phyloP scores from a whole-genome alignment of 768 basidiomycete genomes.

The Neoboletus magnificus region DNA sequence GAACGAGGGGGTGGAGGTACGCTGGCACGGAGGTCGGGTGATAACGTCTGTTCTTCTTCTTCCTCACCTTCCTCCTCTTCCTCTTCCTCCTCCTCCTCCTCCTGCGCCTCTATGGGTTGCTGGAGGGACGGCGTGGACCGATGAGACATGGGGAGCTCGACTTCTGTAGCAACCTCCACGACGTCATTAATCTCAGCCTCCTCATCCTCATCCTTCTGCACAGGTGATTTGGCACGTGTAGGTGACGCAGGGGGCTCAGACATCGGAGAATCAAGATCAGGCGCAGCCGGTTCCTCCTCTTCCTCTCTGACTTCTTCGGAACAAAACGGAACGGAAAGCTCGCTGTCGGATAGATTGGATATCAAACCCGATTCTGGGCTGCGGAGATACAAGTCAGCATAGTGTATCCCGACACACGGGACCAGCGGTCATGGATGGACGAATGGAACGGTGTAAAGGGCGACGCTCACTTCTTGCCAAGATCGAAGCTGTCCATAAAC shows the following conservation, averaged over 20 bases:
- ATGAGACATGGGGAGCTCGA: constrained; percentile 12
- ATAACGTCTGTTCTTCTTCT: constrained; percentile 6
- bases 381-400: constrained; percentile 6
- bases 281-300: constrained; percentile 8
- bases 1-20: constrained; percentile 12
- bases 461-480: constrained; percentile 46
- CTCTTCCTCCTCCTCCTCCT: constrained; percentile 18
- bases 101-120: constrained; percentile 4
- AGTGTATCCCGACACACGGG: neutral
- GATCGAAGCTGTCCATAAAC: constrained; percentile 58
- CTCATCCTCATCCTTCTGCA: constrained; percentile 24
- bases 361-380: constrained; percentile 45
- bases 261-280: constrained; percentile 32
- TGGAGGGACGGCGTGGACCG: constrained; percentile 17
- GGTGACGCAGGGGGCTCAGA: constrained; percentile 33
- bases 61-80: constrained; percentile 13
- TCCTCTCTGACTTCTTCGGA: constrained; percentile 8
- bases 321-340: constrained; percentile 25
- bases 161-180: constrained; percentile 7
- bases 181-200: constrained; percentile 21
- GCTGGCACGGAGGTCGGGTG: neutral
- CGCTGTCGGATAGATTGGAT: constrained; percentile 33
- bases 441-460: neutral
- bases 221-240: constrained; percentile 20
- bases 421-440: neutral